phyloP scores from a whole-genome alignment of 306 rosid species.

The Gillenia trifoliata region DNA sequence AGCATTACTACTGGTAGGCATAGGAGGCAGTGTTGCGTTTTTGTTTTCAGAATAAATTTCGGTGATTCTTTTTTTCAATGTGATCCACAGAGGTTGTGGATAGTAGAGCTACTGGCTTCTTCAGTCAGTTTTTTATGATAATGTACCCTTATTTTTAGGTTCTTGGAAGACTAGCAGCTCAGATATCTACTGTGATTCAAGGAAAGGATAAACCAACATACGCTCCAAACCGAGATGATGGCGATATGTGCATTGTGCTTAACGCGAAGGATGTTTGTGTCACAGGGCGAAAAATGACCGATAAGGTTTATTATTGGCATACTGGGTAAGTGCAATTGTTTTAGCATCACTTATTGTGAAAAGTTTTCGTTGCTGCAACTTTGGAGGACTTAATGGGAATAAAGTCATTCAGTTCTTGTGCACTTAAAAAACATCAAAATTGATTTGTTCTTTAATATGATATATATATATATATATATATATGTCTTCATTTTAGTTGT shows the following conservation, averaged over 20 bases:
- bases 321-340: constrained; percentile 57
- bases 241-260: constrained; percentile 94
- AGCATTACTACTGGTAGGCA: background rate
- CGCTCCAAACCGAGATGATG: constrained; percentile 85
- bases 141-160: constrained; percentile 33
- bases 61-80: too few species aligned
- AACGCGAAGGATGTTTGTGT: constrained; percentile 85
- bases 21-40: background rate
- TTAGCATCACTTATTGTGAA: constrained; percentile 1
- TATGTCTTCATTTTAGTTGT: background rate
- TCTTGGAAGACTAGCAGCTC: constrained; percentile 95
- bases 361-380: constrained; percentile 6
- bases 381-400: constrained; percentile 2
- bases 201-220: constrained; percentile 97
- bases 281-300: constrained; percentile 82
- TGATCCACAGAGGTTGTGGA: background rate
- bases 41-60: background rate
- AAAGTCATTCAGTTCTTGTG: constrained; percentile 8
- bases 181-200: constrained; percentile 84
- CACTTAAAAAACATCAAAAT: too few species aligned
- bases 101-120: background rate
- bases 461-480: background rate
- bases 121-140: background rate
- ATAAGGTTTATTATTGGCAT: constrained; percentile 92
- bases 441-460: background rate